Base-by-base conservation (phyloP, 371 early-diverging fungal species). In the Actinomortierella ambigua region DNA sequence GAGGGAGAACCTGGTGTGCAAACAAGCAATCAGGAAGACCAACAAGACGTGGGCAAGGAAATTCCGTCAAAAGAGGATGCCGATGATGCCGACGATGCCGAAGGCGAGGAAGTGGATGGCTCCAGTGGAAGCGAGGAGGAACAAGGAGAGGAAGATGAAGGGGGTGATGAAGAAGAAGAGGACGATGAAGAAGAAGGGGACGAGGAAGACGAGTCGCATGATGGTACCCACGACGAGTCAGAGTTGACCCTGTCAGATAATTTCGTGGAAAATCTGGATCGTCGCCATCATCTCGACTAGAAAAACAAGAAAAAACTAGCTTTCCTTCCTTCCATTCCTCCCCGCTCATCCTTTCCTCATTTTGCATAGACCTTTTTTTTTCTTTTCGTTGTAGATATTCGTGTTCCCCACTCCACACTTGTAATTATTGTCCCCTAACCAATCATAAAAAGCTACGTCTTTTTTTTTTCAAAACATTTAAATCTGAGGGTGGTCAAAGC, bases 261-360 rank as follows among this genome's bases (percentile, higher is more conserved):
- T 29, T 66, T 63, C 20, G 67, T 60, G 18, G 73, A 73, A 8
- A 63, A 56, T 27, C 52, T 73, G 14, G 67, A 73, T 13, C 73
- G 67, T 13, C 73, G 67, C 8, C 57, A 66, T 44, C 66, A 66
- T 41, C 62, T 59, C 3, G 66, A 65, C 22, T 22, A 51, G 34
- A 15, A 28, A n/a, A 53, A 43, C 41, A 47, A 50, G n/a, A 23
- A 43, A 13, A 49, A 22, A 18, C 18, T 46, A 26, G 24, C 48
- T 34, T 8, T 3, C 20, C 43, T 8, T 51, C 23, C 39, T 26
- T 28, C 47, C n/a, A n/a, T n/a, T n/a, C n/a, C n/a, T n/a, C n/a
- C n/a, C n/a, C n/a, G n/a, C 14, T 48, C 18, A 24, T 18, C 8
- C 24, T 18, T 48, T 22, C 22, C 18, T 46, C 15, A 46, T n/a